phyloP scores from a whole-genome alignment of 2,329 filamentous ascomycete genomes.

The Botrytis pseudocinerea region DNA sequence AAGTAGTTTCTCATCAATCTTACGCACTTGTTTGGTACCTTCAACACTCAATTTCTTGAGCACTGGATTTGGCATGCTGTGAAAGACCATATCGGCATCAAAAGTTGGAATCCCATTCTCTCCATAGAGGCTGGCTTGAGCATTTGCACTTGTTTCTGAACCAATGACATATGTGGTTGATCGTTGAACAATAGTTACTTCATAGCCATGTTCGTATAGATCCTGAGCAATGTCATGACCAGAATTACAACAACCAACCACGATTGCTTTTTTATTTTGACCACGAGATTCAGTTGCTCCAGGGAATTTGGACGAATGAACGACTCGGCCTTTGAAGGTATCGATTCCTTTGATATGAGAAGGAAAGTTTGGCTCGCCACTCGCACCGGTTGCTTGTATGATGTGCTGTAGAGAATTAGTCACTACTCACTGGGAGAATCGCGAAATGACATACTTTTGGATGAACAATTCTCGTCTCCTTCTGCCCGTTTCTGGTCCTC shows the following conservation, averaged over 20 bases:
- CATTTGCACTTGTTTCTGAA: slow-evolving; percentile 47
- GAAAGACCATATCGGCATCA: slow-evolving; percentile 63
- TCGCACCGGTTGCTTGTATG: slow-evolving; percentile 34
- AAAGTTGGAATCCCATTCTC: slow-evolving; percentile 57
- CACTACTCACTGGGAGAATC: background rate
- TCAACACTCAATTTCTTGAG: slow-evolving; percentile 59
- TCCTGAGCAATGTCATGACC: slow-evolving; percentile 70
- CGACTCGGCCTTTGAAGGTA: slow-evolving; percentile 57
- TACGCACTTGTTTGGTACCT: slow-evolving; percentile 43
- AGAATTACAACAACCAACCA: slow-evolving; percentile 69
- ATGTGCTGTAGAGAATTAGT: slow-evolving; percentile 35
- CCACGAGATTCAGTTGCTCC: slow-evolving; percentile 50
- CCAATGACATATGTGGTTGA: slow-evolving; percentile 65
- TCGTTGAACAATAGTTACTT: slow-evolving; percentile 69
- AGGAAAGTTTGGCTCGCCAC: slow-evolving; percentile 60
- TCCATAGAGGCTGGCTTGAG: slow-evolving; percentile 46
- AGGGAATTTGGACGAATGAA: slow-evolving; percentile 62
- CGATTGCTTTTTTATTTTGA: slow-evolving; percentile 59
- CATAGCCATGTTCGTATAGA: slow-evolving; percentile 64
- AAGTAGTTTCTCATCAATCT: slow-evolving; percentile 44
- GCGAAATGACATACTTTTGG: slow-evolving; percentile 25
- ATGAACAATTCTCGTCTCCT: slow-evolving; percentile 22
- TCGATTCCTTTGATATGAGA: slow-evolving; percentile 49
- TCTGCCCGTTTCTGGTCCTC: slow-evolving; percentile 39
- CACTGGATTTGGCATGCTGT: slow-evolving; percentile 58